These are phyloP conservation scores for Colletotrichum gloeosporioides DNA, from an alignment of 2,329 filamentous ascomycete genomes.

Conservation along the genomic window DNA sequence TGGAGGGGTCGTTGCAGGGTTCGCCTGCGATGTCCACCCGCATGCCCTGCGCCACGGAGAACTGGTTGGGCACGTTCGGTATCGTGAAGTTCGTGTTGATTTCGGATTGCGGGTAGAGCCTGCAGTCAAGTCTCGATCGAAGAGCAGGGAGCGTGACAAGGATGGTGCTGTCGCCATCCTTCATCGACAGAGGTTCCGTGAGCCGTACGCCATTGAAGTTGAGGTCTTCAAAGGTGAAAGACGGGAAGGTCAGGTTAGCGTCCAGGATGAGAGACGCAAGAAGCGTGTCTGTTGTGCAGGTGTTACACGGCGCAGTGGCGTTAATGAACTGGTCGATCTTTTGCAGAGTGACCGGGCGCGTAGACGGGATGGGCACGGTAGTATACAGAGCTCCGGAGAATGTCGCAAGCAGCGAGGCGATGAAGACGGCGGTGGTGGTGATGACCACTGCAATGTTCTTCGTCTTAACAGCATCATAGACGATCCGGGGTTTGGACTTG, in stretches of 20 bases:
- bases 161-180: conserved; percentile 17
- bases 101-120: conserved; percentile 25
- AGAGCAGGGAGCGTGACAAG: conserved; percentile 33
- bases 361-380: conserved; percentile 28
- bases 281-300: conserved; percentile 31
- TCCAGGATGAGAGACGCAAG: conserved; percentile 39
- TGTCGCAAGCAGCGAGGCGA: conserved; percentile 34
- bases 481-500: conserved; percentile 28
- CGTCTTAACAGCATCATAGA: conserved; percentile 29
- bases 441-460: conserved; percentile 31
- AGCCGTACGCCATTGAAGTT: conserved; percentile 25
- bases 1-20: conserved; percentile 17
- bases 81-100: conserved; percentile 28
- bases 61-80: conserved; percentile 3
- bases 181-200: conserved; percentile 4
- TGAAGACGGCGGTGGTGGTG: conserved; percentile 30
- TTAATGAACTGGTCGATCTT: conserved; percentile 36
- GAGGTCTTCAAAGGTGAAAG: conserved; percentile 39
- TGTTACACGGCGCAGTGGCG: conserved; percentile 18
- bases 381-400: conserved; percentile 38
- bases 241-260: conserved; percentile 37
- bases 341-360: conserved; percentile 27
- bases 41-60: not conserved
- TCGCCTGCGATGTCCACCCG: conserved; percentile 26
- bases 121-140: conserved; percentile 34